Evolutionary conservation across 139 green algal species (phyloP).

Genomic region (Pedinophyceae sp.): DNA sequence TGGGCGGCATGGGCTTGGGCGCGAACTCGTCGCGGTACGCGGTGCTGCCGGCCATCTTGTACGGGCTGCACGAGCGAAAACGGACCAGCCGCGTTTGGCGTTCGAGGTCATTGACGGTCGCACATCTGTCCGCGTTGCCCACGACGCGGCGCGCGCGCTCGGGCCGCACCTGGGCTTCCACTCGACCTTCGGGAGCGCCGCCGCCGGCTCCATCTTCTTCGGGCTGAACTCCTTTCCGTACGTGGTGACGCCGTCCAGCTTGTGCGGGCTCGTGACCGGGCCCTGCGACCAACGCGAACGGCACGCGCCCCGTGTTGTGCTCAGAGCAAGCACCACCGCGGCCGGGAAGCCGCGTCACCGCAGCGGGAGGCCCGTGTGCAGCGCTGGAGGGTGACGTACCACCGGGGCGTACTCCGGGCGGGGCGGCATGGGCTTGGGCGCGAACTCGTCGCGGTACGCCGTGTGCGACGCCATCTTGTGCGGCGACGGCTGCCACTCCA

Average conservation of each 20-base stretch:
- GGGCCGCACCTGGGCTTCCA: not conserved
- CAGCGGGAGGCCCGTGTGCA: not conserved
- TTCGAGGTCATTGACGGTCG: too few species aligned
- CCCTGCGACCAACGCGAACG: too few species aligned
- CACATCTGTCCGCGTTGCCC: not conserved
- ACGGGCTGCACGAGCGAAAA: too few species aligned
- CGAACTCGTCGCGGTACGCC: not conserved
- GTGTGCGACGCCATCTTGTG: not conserved
- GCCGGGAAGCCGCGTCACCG: not conserved
- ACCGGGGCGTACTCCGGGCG: not conserved
- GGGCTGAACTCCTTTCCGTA: not conserved
- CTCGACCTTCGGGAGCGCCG: not conserved
- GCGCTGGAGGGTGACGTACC: not conserved
- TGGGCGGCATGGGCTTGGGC: not conserved
- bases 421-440: not conserved
- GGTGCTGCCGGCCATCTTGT: not conserved
- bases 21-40: not conserved
- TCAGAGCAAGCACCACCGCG: too few species aligned
- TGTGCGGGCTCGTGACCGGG: not conserved
- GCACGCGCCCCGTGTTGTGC: not conserved
- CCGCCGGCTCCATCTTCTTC: not conserved
- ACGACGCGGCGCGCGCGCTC: not conserved
- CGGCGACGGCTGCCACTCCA: not conserved
- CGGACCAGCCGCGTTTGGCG: too few species aligned
- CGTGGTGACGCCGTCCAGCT: not conserved